Base-by-base conservation (phyloP, 257 asterid species). In the Capsicum baccatum region DNA sequence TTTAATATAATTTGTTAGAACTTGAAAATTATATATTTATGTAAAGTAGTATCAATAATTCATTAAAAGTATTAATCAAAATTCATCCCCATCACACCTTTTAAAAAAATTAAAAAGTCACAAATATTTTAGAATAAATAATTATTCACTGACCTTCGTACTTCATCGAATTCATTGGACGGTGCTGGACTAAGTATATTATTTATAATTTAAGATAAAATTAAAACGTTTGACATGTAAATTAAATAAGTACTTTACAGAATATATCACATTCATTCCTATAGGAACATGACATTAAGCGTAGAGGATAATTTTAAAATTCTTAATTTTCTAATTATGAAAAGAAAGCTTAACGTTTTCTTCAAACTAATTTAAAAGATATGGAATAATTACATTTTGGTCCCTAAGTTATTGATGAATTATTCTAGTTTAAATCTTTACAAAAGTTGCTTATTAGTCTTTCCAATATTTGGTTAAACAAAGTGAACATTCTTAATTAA, bases 121-220 rank as follows among this genome's bases (percentile, higher is more conserved):
- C 54, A 39, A 39, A 68, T 37, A 1, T 15, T 68, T 68, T 68
- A 68, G 21, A 67, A 35, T 67, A 67, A 6, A 67, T 5, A 35
- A 67, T 6, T 14, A 13, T 14, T 68, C 26, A 15, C 39, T 68
- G 52, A 68, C 76, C 76, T 68, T 68, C 8, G 39, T 35, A 67
- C 21, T 37, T 68, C 21, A 68, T 68, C 76, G 13, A 68, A 37
- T 68, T 68, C 3, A 15, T 68, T 68, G 54, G 78, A 68, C 78
- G 78, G 78, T 68, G 26, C 78, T 37, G 15, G 14, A 68, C 14
- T 68, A 37, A 68, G n/a, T 47, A 50, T 26, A 26, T 26, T 26
- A 4, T 39, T 39, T 26, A 73, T 48, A 48, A 13, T 74, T 67
- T 10, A 21, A 50, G 39, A 50, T 48, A 50, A 10, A 47, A 74